Evolutionary conservation across 805 yeast species (phyloP).

Genomic region (Candida palmyrensis): DNA sequence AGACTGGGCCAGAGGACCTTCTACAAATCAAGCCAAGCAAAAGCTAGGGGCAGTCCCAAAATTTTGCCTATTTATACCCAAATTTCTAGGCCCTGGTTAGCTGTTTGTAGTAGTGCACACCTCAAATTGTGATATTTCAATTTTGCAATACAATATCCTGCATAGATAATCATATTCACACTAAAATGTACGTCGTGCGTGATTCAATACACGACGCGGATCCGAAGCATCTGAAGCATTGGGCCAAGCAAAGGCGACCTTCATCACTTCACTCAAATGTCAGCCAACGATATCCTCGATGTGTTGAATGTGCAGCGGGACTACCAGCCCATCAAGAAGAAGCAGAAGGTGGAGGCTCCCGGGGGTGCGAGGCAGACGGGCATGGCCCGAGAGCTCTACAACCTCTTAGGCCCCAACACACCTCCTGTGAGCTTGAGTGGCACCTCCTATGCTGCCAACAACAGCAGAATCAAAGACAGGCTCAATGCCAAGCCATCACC

Average conservation of each 20-base stretch:
- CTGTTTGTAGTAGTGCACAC: too few species aligned
- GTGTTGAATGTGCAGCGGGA: slow-evolving; percentile 64
- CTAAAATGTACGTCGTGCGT: too few species aligned
- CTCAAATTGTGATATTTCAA: too few species aligned
- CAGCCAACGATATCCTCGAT: slow-evolving; percentile 61
- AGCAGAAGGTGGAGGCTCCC: slow-evolving; percentile 24
- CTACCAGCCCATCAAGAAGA: slow-evolving; percentile 38
- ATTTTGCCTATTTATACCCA: too few species aligned
- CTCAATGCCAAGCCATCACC: slow-evolving; percentile 69
- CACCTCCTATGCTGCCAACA: slow-evolving; percentile 31
- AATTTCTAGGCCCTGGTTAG: too few species aligned
- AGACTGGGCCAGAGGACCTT: too few species aligned
- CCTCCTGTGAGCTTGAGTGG: slow-evolving; percentile 59
- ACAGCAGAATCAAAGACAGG: slow-evolving; percentile 44
- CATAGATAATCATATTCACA: too few species aligned
- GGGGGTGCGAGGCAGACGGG: slow-evolving; percentile 44
- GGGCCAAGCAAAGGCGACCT: neutral
- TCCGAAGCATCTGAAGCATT: neutral
- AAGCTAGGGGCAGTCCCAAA: too few species aligned
- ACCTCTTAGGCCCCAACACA: slow-evolving; percentile 83
- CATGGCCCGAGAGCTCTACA: slow-evolving; percentile 85
- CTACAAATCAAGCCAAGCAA: too few species aligned
- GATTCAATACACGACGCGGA: too few species aligned
- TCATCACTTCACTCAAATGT: too few species aligned
- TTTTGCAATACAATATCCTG: too few species aligned